Conservation (phyloP, 495 filamentous ascomycete species). For the Bryoglossum gracile region DNA sequence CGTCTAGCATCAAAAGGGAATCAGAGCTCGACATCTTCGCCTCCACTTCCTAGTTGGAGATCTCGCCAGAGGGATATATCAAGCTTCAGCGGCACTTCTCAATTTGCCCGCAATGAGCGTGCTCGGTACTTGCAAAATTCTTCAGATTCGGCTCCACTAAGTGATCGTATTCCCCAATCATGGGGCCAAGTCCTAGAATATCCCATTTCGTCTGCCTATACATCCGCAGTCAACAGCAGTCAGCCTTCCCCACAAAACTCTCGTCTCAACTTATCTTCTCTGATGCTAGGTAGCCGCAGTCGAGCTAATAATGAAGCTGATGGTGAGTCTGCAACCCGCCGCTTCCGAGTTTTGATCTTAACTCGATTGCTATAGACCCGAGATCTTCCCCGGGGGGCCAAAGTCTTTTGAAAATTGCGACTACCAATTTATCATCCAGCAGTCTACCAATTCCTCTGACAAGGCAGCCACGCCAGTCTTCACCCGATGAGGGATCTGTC, state of each 20-base stretch:
- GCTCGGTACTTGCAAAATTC: conserved; percentile 12
- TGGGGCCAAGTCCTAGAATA: conserved; percentile 11
- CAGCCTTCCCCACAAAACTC: conserved; percentile 12
- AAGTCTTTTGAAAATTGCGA: neutral
- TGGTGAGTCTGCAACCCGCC: conserved; percentile 1
- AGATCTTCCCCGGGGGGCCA: no score
- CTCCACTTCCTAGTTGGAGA: conserved; percentile 16
- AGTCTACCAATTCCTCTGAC: conserved; percentile 4
- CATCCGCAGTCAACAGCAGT: conserved; percentile 8
- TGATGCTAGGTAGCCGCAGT: conserved; percentile 1
- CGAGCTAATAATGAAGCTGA: neutral
- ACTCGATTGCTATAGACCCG: no score
- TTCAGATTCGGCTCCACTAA: conserved; percentile 13
- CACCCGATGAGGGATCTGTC: conserved; percentile 12
- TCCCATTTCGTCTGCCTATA: conserved; percentile 13
- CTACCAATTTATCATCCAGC: neutral
- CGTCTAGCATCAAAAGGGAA: conserved; percentile 10
- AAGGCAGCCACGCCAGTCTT: neutral
- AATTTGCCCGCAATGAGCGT: neutral
- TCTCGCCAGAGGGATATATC: conserved; percentile 14
- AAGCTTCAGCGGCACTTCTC: conserved; percentile 6
- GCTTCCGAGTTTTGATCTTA: no score
- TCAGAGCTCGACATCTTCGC: conserved; percentile 15
- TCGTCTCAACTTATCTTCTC: conserved; percentile 7
- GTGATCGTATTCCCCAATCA: conserved; percentile 11